Conservation (phyloP, 2,329 filamentous ascomycete species). For the Ustilaginoidea virens region DNA sequence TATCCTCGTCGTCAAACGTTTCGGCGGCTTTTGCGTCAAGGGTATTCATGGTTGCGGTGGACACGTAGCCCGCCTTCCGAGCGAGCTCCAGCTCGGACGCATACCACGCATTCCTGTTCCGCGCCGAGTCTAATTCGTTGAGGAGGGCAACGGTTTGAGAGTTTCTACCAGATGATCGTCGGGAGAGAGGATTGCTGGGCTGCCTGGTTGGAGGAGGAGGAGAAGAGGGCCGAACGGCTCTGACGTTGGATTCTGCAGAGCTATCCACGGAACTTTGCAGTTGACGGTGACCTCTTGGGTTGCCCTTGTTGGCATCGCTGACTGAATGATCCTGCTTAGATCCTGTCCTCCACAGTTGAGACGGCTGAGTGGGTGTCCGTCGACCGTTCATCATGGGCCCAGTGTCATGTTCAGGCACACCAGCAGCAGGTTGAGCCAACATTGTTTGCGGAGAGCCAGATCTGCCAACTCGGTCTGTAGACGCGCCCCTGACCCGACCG, state of each 20-base stretch:
- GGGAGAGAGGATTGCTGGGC: slow-evolving; percentile 39
- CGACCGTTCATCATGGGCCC: slow-evolving; percentile 43
- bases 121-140: slow-evolving; percentile 73
- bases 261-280: slow-evolving; percentile 55
- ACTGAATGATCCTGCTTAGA: slow-evolving; percentile 20
- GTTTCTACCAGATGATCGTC: slow-evolving; percentile 45
- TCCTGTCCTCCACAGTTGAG: slow-evolving; percentile 24
- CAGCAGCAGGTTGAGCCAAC: slow-evolving; percentile 3
- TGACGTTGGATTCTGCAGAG: slow-evolving; percentile 39
- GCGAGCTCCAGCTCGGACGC: slow-evolving; percentile 88
- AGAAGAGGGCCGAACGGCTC: slow-evolving; percentile 34
- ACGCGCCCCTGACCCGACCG: slow-evolving; percentile 32
- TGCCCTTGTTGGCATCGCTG: slow-evolving; percentile 17
- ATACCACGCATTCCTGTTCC: slow-evolving; percentile 91
- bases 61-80: slow-evolving; percentile 73
- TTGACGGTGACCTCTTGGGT: slow-evolving; percentile 20
- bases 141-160: slow-evolving; percentile 58
- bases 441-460: slow-evolving; percentile 20
- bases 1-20: slow-evolving; percentile 80
- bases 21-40: slow-evolving; percentile 65
- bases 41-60: slow-evolving; percentile 54
- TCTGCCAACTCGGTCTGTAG: slow-evolving; percentile 27
- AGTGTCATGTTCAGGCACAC: slow-evolving; percentile 35
- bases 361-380: slow-evolving; percentile 41
- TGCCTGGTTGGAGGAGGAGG: slow-evolving; percentile 43